Conservation (phyloP, 2,329 filamentous ascomycete genomes). For the Aspergillus spinulosporus region DNA sequence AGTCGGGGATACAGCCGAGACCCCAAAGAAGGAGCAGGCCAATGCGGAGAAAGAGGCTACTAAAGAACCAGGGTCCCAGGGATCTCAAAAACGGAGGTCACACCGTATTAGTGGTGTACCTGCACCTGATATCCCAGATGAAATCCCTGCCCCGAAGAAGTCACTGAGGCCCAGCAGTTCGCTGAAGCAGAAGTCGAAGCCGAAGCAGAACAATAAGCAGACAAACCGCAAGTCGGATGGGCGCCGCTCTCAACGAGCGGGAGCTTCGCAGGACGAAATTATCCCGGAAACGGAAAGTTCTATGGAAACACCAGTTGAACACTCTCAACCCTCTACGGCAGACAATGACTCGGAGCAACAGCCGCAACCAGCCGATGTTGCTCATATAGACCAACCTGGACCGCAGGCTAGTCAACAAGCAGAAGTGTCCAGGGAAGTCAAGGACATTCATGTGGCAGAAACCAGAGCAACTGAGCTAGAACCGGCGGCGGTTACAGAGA, state of each 20-base stretch:
- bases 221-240: conserved; percentile 10
- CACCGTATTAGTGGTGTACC: conserved; percentile 29
- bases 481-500: neutral
- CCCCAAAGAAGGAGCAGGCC: conserved; percentile 1
- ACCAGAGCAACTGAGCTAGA: neutral
- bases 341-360: neutral
- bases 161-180: conserved; percentile 22
- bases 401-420: neutral
- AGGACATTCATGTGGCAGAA: conserved; percentile 23
- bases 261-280: neutral
- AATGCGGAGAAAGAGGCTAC: conserved; percentile 4
- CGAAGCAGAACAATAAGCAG: conserved; percentile 18
- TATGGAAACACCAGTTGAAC: neutral
- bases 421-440: neutral
- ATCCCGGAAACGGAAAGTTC: neutral
- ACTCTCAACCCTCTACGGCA: neutral
- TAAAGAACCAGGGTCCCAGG: conserved; percentile 17
- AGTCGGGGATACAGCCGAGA: conserved; percentile 7
- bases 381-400: neutral
- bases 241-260: conserved; percentile 6
- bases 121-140: conserved; percentile 16
- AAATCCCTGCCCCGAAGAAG: conserved; percentile 17
- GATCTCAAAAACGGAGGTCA: conserved; percentile 34
- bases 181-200: conserved; percentile 18
- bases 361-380: neutral